Conservation (phyloP, 768 basidiomycete genomes). For the Fomitopsis pulvina region DNA sequence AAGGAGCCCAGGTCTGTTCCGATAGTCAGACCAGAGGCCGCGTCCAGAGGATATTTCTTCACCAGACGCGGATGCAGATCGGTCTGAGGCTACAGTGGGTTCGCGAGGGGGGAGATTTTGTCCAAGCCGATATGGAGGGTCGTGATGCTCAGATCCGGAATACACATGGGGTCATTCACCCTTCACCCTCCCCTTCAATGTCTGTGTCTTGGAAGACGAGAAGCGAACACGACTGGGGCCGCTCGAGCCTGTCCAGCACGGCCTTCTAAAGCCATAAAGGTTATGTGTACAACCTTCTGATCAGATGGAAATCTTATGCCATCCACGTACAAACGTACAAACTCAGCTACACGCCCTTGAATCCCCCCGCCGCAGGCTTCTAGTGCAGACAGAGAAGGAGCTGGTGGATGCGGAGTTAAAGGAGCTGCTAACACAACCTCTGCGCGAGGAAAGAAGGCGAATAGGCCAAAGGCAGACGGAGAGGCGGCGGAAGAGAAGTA, state of each 20-base stretch:
- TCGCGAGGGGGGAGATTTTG: no score
- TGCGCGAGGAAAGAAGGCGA: slow-evolving; percentile 91
- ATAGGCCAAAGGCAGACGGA: slow-evolving; percentile 54
- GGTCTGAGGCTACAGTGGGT: no score
- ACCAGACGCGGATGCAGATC: no score
- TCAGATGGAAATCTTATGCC: not conserved
- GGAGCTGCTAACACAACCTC: slow-evolving; percentile 63
- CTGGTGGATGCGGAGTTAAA: slow-evolving; percentile 86
- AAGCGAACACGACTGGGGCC: slow-evolving; percentile 93
- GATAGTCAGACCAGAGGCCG: no score
- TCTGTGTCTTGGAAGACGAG: slow-evolving; percentile 92
- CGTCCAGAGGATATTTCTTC: no score
- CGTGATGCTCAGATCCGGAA: no score
- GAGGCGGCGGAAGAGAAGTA: slow-evolving; percentile 34
- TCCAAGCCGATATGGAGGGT: no score
- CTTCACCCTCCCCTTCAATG: slow-evolving; percentile 96
- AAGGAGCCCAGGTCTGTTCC: no score
- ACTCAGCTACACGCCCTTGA: slow-evolving; percentile 67
- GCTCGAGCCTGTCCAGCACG: slow-evolving; percentile 93
- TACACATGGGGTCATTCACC: no score
- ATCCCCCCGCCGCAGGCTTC: slow-evolving; percentile 88
- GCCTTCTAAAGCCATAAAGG: slow-evolving; percentile 90
- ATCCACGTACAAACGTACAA: slow-evolving; percentile 1
- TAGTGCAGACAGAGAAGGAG: slow-evolving; percentile 85
- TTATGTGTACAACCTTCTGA: slow-evolving; percentile 31